phyloP scores from a whole-genome alignment of 2,329 filamentous ascomycete genomes.

The Apiospora pterosperma region DNA sequence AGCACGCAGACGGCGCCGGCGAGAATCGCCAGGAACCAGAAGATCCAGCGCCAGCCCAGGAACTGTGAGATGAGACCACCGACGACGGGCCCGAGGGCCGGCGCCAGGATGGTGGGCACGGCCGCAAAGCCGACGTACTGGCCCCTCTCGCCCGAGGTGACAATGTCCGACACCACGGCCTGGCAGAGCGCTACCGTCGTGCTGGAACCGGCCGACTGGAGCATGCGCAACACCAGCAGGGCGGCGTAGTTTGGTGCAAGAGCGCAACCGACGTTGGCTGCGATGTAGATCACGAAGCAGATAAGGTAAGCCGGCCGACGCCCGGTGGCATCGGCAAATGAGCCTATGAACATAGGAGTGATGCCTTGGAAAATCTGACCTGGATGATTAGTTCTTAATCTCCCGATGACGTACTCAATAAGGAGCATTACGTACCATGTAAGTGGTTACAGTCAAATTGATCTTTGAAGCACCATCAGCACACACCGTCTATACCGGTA shows the following conservation, averaged over 20 bases:
- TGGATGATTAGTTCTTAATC: background rate
- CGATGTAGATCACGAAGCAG: slow-evolving; percentile 42
- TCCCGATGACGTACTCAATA: too few relatives aligned
- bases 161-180: slow-evolving; percentile 55
- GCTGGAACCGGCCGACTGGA: slow-evolving; percentile 50
- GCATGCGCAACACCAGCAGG: slow-evolving; percentile 43
- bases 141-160: slow-evolving; percentile 53
- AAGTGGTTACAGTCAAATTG: slow-evolving; percentile 32
- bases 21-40: slow-evolving; percentile 21
- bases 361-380: slow-evolving; percentile 36
- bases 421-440: slow-evolving; percentile 22
- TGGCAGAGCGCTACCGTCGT: slow-evolving; percentile 50
- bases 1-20: slow-evolving; percentile 14
- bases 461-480: slow-evolving; percentile 19
- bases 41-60: slow-evolving; percentile 21
- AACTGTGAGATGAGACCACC: slow-evolving; percentile 49
- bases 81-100: slow-evolving; percentile 42
- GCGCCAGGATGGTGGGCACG: slow-evolving; percentile 39
- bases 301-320: slow-evolving; percentile 44
- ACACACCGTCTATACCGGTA: background rate
- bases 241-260: slow-evolving; percentile 41
- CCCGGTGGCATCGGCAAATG: slow-evolving; percentile 44
- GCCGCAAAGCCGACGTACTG: slow-evolving; percentile 47
- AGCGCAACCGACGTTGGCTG: slow-evolving; percentile 42
- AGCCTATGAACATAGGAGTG: slow-evolving; percentile 46